Base-by-base conservation (phyloP, 108 stramenopile species). In the Phaeodactylum tricornutum region DNA sequence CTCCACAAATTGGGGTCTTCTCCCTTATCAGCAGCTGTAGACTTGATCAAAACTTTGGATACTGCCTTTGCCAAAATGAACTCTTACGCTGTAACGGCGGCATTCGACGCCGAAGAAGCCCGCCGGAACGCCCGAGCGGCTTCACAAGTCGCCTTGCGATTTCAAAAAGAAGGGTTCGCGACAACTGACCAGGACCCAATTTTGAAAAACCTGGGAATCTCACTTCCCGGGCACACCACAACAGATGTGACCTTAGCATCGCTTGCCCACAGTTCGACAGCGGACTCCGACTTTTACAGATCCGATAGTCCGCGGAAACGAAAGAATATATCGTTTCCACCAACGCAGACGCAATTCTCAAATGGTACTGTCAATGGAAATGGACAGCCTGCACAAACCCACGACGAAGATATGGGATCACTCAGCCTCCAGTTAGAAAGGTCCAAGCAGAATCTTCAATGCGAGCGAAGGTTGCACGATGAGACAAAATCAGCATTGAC, bases 401-500 rank as follows among this genome's bases (percentile, higher is more conserved):
- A 41, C 21, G 21, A 15, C 8, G 87, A 89, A 54, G 87, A 84
- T 47, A 71, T 84, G 21, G 45, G 84, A 17, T 16, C 78, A 11
- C 58, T 89, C 7, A 62, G 71, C 6, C 50, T 89, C 21, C 80
- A 84, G 55, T 53, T 89, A 1, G 87, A 89, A 74, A 60, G 75
- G 17, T 51, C 66, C 19, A 76, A 74, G 59, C 74, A 80, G 35
- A 62, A 50, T 21, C 46, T 72, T 1, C 53, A 76, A 53, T 49
- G 53, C 5, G 77, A 77, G 43, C 67, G 67, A 41, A 47, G 56
- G 24, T 24, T 54, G 49, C 73, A 78, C 24, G 51, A 69, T 21
- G 47, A 77, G 38, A 57, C 71, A 22, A 66, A 68, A 47, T 33
- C 41, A 9, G 57, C 54, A 4, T 23, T 77, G 9, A 28, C 57